Base-by-base conservation (phyloP, 1,139 yeast species). In the Taphrina flavorubra region DNA sequence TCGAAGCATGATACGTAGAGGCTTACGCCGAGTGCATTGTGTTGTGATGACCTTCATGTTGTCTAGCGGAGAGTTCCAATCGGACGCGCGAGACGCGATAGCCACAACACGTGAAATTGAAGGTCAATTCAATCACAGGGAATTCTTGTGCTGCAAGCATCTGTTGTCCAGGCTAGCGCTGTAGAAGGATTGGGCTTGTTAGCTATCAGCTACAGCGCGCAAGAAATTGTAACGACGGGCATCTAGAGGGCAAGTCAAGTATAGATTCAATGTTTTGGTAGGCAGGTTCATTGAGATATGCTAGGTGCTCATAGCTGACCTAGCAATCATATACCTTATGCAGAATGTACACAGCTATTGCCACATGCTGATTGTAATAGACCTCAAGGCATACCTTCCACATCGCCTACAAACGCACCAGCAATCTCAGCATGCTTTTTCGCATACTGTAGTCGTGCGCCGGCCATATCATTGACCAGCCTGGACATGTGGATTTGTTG, bases 321-420 rank as follows among this genome's bases (percentile, higher is more conserved):
- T 6, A 10, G 14, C 14, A 39, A 39, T 39, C 2, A 39, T 39
- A 11, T 39, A 39, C 6, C 42, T 3, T 39, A 39, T 39, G 42
- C 42, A 25, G 4, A 25, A 25, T 25, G 31, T 25, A 25, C 31
- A 25, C 4, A 25, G 31, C 31, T 25, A 25, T 39, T 39, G 42
- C 14, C 14, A 10, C 42, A 39, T 39, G 14, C 42, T 39, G 42
- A 46, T 16, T 16, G 10, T 13, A 10, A 46, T 4, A 18, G 34
- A 10, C 10, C 47, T 39, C 60, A 63, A 10, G 67, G 67, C 67
- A 63, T 63, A 16, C 67, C 67, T 47, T 63, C 67, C 20, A 63
- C 67, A 25, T 63, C 67, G 13, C 67, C 67, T 34, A 44, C 61
- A 8, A 63, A 44, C 11, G 51, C 51, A 14, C 14, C 37, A 14